Percentiles rank a stretch among this genome's conserved stretches.
These are phyloP conservation scores for Cladosporium phlei DNA, from an alignment of 2,329 filamentous ascomycete species.

Conservation along the genomic window DNA sequence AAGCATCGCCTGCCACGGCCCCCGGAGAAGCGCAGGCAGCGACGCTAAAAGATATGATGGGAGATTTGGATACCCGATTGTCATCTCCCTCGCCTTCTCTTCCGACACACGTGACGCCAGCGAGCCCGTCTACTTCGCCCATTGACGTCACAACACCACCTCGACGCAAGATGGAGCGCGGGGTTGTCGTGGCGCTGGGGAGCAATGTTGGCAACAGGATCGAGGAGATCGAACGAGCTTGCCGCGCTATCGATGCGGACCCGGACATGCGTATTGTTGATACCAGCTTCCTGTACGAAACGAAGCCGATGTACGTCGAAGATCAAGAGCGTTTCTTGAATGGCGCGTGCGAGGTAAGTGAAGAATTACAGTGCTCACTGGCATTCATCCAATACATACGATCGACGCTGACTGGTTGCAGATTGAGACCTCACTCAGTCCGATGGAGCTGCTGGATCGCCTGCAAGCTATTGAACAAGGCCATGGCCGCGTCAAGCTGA, in stretches of 20 bases:
- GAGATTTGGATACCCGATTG: too few species aligned
- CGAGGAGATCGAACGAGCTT: conserved; percentile 78
- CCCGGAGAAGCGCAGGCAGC: too few species aligned
- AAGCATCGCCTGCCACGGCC: too few species aligned
- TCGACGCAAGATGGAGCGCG: conserved; percentile 1
- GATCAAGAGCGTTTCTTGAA: conserved; percentile 89
- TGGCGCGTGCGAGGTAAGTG: conserved; percentile 80
- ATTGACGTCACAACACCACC: background rate
- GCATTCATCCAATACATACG: conserved; percentile 5
- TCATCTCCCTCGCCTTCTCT: too few species aligned
- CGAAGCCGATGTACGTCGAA: conserved; percentile 90
- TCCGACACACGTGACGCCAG: too few species aligned
- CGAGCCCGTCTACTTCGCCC: too few species aligned
- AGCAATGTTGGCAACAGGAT: conserved; percentile 89
- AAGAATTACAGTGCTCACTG: background rate
- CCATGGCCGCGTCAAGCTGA: conserved; percentile 73
- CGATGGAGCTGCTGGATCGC: conserved; percentile 69
- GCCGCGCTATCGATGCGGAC: conserved; percentile 64
- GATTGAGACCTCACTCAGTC: conserved; percentile 75
- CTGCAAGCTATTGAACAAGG: conserved; percentile 78
- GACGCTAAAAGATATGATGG: background rate
- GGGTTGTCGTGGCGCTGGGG: conserved; percentile 68
- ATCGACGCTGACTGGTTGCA: conserved; percentile 35
- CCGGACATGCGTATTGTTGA: conserved; percentile 67
- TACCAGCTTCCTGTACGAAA: conserved; percentile 91